Evolutionary conservation across 2,329 filamentous ascomycete genomes (phyloP), one percentile per base, ranked within the genome.

Genomic region (Chaetomiaceae sp.): DNA sequence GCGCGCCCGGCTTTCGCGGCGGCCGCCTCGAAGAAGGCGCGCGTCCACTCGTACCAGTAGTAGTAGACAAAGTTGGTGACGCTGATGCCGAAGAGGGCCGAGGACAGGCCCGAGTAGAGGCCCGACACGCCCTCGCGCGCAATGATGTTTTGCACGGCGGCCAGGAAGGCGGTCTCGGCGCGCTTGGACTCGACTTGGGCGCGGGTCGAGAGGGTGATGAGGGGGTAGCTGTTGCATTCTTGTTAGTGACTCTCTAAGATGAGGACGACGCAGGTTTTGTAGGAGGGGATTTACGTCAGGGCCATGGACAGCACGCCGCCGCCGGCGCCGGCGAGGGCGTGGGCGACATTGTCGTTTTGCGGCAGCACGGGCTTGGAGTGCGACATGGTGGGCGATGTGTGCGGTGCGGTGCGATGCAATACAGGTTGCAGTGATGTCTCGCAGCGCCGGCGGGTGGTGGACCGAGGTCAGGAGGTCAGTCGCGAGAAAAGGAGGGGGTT

Each of bases 61-160:
- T 99, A 99, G 80, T 99, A 99, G 44, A 99, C 92, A 69, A 99
- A 99, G 78, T 99, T 99, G 65, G 94, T 99, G 63, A 99, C 86
- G 71, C 88, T 94, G 76, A 99, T 97, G 70, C 94, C 94, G 71
- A 99, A 96, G 42, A 99, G 79, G 47, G 94, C 94, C 58, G 89
- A 95, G 71, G 95, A 90, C 55, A 99, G 83, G 38, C 94, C 94
- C 6, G 94, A 85, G 70, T 97, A 99, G 33, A 99, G 83, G 29
- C 94, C 94, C 2, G 82, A 76, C 53, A 96, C 75, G 64, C 94
- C 94, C 73, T 99, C 94, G 63, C 94, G 88, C 63, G 91, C 87
- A 59, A 99, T 81, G 68, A 99, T 97, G 65, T 85, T 84, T 64
- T 85, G 84, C 57, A 94, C 85, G 29, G 94, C 91, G 61, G 89